Conservation (phyloP, 345 rosid genomes). For the Citrus cavaleriei region DNA sequence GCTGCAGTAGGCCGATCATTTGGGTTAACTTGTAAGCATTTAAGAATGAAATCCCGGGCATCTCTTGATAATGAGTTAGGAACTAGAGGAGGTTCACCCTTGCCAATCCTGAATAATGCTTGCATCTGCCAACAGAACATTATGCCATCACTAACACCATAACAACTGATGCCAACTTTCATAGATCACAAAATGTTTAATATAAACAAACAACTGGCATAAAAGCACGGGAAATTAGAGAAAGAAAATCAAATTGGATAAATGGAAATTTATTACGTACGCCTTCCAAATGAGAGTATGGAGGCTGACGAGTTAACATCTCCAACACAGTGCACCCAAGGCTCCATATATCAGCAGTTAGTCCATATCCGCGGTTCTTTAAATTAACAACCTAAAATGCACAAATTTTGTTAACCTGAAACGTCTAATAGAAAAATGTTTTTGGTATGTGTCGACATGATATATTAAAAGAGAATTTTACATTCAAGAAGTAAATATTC, state of each 20-base stretch:
- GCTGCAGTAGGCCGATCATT: slow-evolving; percentile 67
- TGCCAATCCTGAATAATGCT: slow-evolving; percentile 66
- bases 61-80: slow-evolving; percentile 54
- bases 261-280: slow-evolving; percentile 32
- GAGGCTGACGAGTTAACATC: slow-evolving; percentile 61
- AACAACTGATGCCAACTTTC: background rate
- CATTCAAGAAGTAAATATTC: background rate
- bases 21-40: slow-evolving; percentile 70
- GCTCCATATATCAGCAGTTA: slow-evolving; percentile 87
- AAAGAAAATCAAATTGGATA: background rate
- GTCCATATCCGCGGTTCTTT: slow-evolving; percentile 58
- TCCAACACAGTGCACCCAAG: slow-evolving; percentile 89
- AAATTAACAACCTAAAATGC: slow-evolving; percentile 55
- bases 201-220: background rate
- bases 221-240: background rate
- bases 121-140: slow-evolving; percentile 39
- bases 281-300: slow-evolving; percentile 55
- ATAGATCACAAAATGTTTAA: background rate
- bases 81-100: slow-evolving; percentile 58
- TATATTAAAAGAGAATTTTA: background rate
- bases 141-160: background rate
- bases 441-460: no score
- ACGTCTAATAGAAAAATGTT: background rate
- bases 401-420: slow-evolving; percentile 1
- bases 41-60: slow-evolving; percentile 55